Evolutionary conservation across 169 alveolate species (phyloP).

Genomic region (Theileria sp.): DNA sequence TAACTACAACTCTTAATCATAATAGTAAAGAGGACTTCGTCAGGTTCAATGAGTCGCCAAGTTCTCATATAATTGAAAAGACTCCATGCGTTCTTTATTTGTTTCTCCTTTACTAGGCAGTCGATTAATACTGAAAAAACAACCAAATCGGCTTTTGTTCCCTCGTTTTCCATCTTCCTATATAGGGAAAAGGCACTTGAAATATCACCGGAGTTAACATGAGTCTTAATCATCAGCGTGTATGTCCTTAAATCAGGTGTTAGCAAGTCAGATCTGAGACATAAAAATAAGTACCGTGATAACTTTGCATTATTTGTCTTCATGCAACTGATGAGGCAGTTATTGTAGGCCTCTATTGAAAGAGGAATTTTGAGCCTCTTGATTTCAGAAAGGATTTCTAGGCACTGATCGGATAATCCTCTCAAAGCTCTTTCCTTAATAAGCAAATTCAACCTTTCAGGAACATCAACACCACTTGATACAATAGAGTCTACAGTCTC

Average conservation of each 20-base stretch:
- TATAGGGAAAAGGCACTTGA: slow-evolving; percentile 73
- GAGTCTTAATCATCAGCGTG: slow-evolving; percentile 77
- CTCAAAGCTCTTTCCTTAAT: slow-evolving; percentile 34
- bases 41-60: slow-evolving; percentile 81
- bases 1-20: slow-evolving; percentile 79
- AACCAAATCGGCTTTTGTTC: slow-evolving; percentile 69
- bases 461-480: slow-evolving; percentile 11
- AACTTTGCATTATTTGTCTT: slow-evolving; percentile 57
- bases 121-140: slow-evolving; percentile 78
- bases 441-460: slow-evolving; percentile 16
- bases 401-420: slow-evolving; percentile 28
- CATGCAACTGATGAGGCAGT: slow-evolving; percentile 59
- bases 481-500: slow-evolving; percentile 32
- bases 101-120: slow-evolving; percentile 69
- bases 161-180: slow-evolving; percentile 80
- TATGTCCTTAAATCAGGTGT: slow-evolving; percentile 75
- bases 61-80: slow-evolving; percentile 74
- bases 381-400: slow-evolving; percentile 52
- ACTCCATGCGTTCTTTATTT: slow-evolving; percentile 74
- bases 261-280: slow-evolving; percentile 71
- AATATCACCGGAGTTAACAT: slow-evolving; percentile 66
- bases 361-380: slow-evolving; percentile 44
- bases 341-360: slow-evolving; percentile 70
- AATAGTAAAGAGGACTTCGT: slow-evolving; percentile 79
- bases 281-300: slow-evolving; percentile 75